These are phyloP conservation scores for Pythium pyrilobum DNA, from an alignment of 352 stramenopile genomes.

Conservation along the genomic window DNA sequence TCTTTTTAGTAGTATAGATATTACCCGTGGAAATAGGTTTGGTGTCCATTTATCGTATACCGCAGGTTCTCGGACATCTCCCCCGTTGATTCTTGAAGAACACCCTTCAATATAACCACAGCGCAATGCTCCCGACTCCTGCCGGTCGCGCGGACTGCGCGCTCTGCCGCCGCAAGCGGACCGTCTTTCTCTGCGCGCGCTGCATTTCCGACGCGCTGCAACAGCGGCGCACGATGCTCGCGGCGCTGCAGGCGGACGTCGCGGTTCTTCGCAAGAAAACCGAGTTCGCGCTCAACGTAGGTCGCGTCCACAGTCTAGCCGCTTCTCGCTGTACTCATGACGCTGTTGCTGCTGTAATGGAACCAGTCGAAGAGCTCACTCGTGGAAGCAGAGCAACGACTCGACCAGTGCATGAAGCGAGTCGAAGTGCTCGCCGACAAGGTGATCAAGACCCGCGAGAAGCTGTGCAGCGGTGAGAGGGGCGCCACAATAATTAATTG, in stretches of 20 bases:
- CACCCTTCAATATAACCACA: not conserved
- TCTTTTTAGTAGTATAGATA: too few relatives aligned
- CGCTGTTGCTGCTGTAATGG: not conserved
- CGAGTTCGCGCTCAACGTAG: conserved; percentile 56
- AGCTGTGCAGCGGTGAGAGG: conserved; percentile 56
- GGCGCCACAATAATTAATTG: too few relatives aligned
- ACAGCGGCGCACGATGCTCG: conserved; percentile 71
- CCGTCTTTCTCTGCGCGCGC: conserved; percentile 54
- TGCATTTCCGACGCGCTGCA: conserved; percentile 69
- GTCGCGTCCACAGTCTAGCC: too few relatives aligned
- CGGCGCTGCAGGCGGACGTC: conserved; percentile 68
- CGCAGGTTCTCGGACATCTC: too few relatives aligned
- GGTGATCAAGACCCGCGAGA: conserved; percentile 68
- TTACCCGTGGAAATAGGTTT: too few relatives aligned
- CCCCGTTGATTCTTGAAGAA: conserved; percentile 4
- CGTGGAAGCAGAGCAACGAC: conserved; percentile 41
- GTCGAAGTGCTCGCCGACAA: conserved; percentile 50
- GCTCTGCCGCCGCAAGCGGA: conserved; percentile 42
- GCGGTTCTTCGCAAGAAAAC: conserved; percentile 77
- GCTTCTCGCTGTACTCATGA: too few relatives aligned
- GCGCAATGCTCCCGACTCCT: not conserved
- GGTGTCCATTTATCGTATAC: too few relatives aligned
- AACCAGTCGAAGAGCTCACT: conserved; percentile 41
- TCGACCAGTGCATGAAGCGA: conserved; percentile 47
- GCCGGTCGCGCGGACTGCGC: conserved; percentile 31